phyloP scores from a whole-genome alignment of 345 rosid genomes.

The Hibiscus trionum region DNA sequence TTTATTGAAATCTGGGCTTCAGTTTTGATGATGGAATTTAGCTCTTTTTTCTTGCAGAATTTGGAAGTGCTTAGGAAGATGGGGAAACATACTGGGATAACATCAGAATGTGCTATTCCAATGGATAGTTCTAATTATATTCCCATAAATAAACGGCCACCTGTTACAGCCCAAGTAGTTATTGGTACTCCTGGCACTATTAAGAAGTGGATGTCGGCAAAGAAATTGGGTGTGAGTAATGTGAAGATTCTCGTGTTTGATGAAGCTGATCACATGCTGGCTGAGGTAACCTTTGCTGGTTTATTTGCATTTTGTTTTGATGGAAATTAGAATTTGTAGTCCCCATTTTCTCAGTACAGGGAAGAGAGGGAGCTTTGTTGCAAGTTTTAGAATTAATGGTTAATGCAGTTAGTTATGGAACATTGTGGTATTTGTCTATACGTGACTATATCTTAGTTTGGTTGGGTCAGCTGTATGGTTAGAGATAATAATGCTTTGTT shows the following conservation, averaged over 20 bases:
- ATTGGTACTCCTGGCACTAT: slow-evolving; percentile 96
- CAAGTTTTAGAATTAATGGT: too few relatives aligned
- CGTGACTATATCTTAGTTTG: background rate
- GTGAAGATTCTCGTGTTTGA: slow-evolving; percentile 88
- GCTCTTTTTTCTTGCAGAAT: slow-evolving; percentile 38
- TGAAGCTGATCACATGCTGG: slow-evolving; percentile 98
- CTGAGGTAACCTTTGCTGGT: slow-evolving; percentile 38
- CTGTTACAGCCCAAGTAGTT: slow-evolving; percentile 64
- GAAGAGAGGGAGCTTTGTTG: too few relatives aligned
- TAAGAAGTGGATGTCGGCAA: slow-evolving; percentile 54
- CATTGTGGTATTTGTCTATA: too few relatives aligned
- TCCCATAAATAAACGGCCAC: slow-evolving; percentile 29
- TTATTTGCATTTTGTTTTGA: background rate
- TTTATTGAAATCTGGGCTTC: background rate
- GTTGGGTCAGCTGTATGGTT: background rate
- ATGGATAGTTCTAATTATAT: slow-evolving; percentile 31
- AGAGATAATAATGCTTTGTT: background rate
- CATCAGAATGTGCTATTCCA: slow-evolving; percentile 67
- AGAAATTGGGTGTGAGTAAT: slow-evolving; percentile 41
- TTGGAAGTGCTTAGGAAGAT: slow-evolving; percentile 84
- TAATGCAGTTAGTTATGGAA: too few relatives aligned
- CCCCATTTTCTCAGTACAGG: too few relatives aligned
- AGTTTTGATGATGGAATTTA: background rate
- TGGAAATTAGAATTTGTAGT: too few relatives aligned
- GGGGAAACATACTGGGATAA: slow-evolving; percentile 83